These are phyloP conservation scores for Moesziomyces sp. DNA, from an alignment of 1,284 basidiomycete genomes.

Conservation along the genomic window DNA sequence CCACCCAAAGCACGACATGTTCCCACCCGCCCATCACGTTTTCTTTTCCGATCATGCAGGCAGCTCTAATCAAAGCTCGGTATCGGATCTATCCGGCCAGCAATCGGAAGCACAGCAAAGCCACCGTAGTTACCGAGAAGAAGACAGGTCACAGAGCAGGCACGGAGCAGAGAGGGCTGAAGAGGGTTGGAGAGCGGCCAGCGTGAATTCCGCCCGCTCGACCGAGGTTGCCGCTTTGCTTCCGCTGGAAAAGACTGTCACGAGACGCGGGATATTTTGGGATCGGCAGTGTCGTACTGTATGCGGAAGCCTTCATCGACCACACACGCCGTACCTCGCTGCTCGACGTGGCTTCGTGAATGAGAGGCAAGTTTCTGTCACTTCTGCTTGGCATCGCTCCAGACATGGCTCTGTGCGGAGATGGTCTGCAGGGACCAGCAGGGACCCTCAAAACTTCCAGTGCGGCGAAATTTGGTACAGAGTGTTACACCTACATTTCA, in stretches of 20 bases:
- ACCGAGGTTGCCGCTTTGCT: background rate
- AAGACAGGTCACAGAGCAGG: no score
- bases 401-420: background rate
- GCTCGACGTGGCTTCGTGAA: no score
- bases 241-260: background rate
- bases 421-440: background rate
- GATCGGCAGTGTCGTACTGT: background rate
- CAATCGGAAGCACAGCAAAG: no score
- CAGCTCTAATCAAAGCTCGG: background rate
- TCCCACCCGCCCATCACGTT: background rate
- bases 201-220: background rate
- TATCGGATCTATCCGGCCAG: background rate
- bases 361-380: background rate
- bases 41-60: background rate
- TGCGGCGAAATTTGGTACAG: no score
- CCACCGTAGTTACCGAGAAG: no score
- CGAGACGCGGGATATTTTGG: background rate
- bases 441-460: background rate
- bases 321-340: no score
- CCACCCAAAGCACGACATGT: background rate
- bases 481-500: background rate
- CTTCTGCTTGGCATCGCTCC: background rate
- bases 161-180: no score
- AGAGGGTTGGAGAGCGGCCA: no score
- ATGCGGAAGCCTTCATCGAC: no score